Conservation (phyloP, 805 yeast species). For the Tetrapisispora taiwanensis region DNA sequence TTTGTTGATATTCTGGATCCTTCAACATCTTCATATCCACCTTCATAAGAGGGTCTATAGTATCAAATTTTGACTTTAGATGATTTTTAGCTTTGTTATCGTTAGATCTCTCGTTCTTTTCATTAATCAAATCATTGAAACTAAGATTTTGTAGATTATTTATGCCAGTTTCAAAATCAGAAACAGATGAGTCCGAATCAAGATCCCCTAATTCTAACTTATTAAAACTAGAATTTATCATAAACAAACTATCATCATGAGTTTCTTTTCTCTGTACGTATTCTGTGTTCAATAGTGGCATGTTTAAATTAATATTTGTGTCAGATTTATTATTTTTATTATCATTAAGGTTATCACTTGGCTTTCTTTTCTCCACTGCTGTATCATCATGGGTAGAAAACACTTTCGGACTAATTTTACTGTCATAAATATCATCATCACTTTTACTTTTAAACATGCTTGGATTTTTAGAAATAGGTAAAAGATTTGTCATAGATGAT, state of each 20-base stretch:
- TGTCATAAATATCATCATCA: not conserved
- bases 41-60: slow-evolving; percentile 25
- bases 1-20: not conserved
- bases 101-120: slow-evolving; percentile 8
- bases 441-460: not conserved
- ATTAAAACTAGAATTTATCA: not conserved
- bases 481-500: not conserved
- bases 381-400: not conserved
- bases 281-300: not conserved
- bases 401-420: not conserved
- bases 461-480: not conserved
- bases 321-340: too few species aligned
- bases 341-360: not conserved
- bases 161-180: not conserved
- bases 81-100: slow-evolving; percentile 13
- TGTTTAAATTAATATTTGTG: too few species aligned
- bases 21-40: not conserved
- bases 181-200: not conserved
- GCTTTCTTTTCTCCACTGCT: not conserved
- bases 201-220: not conserved
- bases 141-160: slow-evolving; percentile 11
- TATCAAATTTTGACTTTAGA: slow-evolving; percentile 13
- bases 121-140: slow-evolving; percentile 23
- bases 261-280: not conserved
- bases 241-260: not conserved